Conservation (phyloP, 306 rosid species). For the Luffa acutangula region DNA sequence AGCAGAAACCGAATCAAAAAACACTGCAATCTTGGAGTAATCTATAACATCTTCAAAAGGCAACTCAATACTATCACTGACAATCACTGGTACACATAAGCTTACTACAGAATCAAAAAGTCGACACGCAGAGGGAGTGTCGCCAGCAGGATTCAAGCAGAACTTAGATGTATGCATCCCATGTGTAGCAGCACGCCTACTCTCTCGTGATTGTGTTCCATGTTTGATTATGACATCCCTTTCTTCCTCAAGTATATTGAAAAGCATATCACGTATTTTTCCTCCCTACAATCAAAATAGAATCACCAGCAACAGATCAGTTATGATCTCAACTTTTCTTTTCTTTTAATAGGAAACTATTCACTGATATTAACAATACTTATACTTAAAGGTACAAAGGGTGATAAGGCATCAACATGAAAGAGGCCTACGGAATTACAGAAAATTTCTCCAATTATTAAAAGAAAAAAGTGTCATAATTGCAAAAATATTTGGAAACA, state of each 20-base stretch:
- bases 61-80: slow-evolving; percentile 74
- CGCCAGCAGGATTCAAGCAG: slow-evolving; percentile 96
- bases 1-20: slow-evolving; percentile 60
- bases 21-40: slow-evolving; percentile 71
- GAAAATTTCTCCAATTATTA: neutral
- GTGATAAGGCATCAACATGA: neutral
- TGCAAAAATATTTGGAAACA: neutral
- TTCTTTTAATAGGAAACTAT: neutral
- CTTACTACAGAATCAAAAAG: slow-evolving; percentile 91
- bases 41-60: slow-evolving; percentile 90
- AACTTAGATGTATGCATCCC: slow-evolving; percentile 95
- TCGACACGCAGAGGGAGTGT: slow-evolving; percentile 96
- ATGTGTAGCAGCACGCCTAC: slow-evolving; percentile 74
- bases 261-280: slow-evolving; percentile 73
- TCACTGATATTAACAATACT: neutral
- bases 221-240: slow-evolving; percentile 63
- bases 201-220: slow-evolving; percentile 90
- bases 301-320: neutral
- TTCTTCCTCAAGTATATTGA: slow-evolving; percentile 67
- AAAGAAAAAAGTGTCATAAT: neutral
- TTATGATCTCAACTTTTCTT: neutral
- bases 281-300: slow-evolving; percentile 54
- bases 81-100: slow-evolving; percentile 81
- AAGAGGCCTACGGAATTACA: neutral
- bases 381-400: neutral